Evolutionary conservation across 441 rosid species (phyloP), one percentile per base, ranked within the genome.

Genomic region (Geranium incanum): DNA sequence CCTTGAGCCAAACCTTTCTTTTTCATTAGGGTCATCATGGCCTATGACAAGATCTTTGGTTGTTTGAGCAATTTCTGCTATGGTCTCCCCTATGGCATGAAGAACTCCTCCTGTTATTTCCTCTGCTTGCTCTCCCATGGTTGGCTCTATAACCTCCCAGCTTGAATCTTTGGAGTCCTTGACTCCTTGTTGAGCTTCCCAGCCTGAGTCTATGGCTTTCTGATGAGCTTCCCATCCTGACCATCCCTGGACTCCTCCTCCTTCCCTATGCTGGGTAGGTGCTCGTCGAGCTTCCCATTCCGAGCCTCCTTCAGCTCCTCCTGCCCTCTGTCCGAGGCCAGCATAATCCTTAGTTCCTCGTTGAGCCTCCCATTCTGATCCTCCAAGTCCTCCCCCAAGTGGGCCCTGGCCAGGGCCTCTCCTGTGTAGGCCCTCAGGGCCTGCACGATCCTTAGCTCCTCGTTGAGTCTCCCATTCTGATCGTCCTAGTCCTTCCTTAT

Each of bases 21-120:
- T 36, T 62, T 23, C 66, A 21, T 12, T n/a, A 62, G 66, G 66
- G 36, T 62, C 12, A 23, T 62, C 66, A 62, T 21, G 66, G 33
- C 66, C 66, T 62, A 62, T 62, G 3, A 62, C 36, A 19, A 62
- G n/a, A 9, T 62, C 36, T 19, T 62, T 62, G 23, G 66, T 23
- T 21, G 66, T 62, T 3, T 62, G 36, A 62, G 66, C 66, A 62
- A 62, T 62, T 36, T 62, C 66, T n/a, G 2, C 66, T 8, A 62
- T 62, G 12, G 66, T 62, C 66, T 62, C 66, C 7, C 66, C 36
- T 19, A 62, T 62, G 3, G 66, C 66, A 19, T 62, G 66, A 5
- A 62, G 36, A 21, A 62, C 66, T 18, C 66, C 66, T 23, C 66
- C 66, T 21, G 66, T 62, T 21, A 28, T 28, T 62, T 62, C 66